These are phyloP conservation scores for Elaeis guineensis DNA, from an alignment of 176 grass and related monocot genomes.

Conservation along the genomic window DNA sequence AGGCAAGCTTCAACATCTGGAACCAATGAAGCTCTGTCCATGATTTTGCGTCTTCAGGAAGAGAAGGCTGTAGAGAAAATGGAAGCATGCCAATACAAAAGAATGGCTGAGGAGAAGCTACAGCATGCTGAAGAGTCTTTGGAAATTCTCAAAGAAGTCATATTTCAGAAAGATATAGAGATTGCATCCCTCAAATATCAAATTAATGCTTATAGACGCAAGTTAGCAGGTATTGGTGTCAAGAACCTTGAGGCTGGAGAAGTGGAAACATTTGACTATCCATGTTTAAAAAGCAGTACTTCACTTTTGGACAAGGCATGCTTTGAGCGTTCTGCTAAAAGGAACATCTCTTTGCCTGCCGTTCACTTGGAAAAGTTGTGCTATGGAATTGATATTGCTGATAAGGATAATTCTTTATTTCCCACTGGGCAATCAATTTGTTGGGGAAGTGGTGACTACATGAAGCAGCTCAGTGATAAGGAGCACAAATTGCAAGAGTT, in stretches of 20 bases:
- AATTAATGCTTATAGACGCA: slow-evolving; percentile 15
- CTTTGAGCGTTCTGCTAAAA: slow-evolving; percentile 12
- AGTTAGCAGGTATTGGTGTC: slow-evolving; percentile 18
- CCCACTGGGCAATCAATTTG: background rate
- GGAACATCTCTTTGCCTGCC: slow-evolving; percentile 34
- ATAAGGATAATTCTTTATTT: background rate
- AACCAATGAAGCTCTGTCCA: slow-evolving; percentile 29
- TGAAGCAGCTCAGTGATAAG: background rate
- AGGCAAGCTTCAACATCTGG: slow-evolving; percentile 31
- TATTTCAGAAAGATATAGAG: slow-evolving; percentile 39
- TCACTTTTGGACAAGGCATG: background rate
- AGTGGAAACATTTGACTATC: background rate
- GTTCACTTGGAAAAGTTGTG: slow-evolving; percentile 21
- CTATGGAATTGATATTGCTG: slow-evolving; percentile 6
- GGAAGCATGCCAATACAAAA: slow-evolving; percentile 37
- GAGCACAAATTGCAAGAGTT: slow-evolving; percentile 12
- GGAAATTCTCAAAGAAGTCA: slow-evolving; percentile 24
- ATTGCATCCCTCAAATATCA: slow-evolving; percentile 25
- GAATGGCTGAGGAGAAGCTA: slow-evolving; percentile 38
- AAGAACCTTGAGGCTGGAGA: background rate
- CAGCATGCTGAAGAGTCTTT: slow-evolving; percentile 23
- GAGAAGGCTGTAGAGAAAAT: slow-evolving; percentile 40
- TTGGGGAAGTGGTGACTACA: background rate
- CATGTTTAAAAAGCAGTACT: slow-evolving; percentile 7
- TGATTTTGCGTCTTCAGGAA: slow-evolving; percentile 41